Percentiles rank a stretch among this genome's conserved stretches.
These are phyloP conservation scores for Ogataea pilisensis DNA, from an alignment of 805 yeast genomes.

Conservation along the genomic window DNA sequence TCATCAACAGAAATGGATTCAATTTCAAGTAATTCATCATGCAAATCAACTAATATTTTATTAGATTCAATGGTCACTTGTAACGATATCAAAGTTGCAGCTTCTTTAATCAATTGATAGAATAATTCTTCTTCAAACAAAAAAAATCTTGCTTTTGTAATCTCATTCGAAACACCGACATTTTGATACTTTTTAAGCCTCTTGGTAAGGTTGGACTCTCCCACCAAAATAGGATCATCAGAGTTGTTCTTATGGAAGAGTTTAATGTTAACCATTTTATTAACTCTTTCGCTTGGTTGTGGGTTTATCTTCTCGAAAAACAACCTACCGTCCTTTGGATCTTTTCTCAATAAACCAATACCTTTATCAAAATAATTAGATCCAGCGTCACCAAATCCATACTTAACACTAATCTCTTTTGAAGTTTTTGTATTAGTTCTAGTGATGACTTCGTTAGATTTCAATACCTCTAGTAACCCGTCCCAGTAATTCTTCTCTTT, in stretches of 20 bases:
- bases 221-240: conserved; percentile 49
- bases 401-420: conserved; percentile 68
- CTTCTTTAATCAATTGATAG: conserved; percentile 72
- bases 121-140: conserved; percentile 89
- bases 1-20: conserved; percentile 49
- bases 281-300: conserved; percentile 33
- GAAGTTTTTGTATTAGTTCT: conserved; percentile 58
- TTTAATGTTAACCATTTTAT: conserved; percentile 55
- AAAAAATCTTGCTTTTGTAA: conserved; percentile 64
- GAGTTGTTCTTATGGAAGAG: conserved; percentile 30
- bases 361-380: conserved; percentile 73
- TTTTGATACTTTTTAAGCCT: conserved; percentile 14
- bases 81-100: conserved; percentile 60
- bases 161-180: conserved; percentile 36
- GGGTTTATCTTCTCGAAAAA: conserved; percentile 32
- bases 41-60: conserved; percentile 60
- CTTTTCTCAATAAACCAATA: conserved; percentile 61
- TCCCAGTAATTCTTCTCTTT: conserved; percentile 72
- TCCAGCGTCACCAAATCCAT: conserved; percentile 91
- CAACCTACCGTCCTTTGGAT: conserved; percentile 40
- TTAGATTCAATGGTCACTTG: conserved; percentile 64
- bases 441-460: conserved; percentile 58
- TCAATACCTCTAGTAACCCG: conserved; percentile 39
- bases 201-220: conserved; percentile 44
- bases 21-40: conserved; percentile 65